Evolutionary conservation across 345 rosid species (phyloP).

Genomic region (Toxicodendron radicans): DNA sequence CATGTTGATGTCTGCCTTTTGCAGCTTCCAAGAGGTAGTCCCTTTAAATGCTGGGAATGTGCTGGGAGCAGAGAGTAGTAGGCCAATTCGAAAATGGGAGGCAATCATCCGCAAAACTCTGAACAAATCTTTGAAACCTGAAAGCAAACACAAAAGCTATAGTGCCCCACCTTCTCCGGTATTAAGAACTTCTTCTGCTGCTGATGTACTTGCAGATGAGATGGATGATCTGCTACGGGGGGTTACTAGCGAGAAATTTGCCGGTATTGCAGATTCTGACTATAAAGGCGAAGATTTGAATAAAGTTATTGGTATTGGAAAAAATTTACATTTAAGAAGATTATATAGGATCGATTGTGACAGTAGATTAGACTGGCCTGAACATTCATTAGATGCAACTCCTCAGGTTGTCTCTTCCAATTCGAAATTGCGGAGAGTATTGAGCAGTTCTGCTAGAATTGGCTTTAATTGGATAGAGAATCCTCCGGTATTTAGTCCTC

Average conservation of each 20-base stretch:
- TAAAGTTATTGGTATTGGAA: conserved; percentile 31
- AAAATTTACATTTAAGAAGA: conserved; percentile 42
- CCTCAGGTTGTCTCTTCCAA: conserved; percentile 61
- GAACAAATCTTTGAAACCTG: conserved; percentile 59
- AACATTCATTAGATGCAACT: conserved; percentile 65
- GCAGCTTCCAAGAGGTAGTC: conserved; percentile 97
- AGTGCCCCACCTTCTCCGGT: conserved; percentile 95
- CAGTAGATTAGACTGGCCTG: conserved; percentile 79
- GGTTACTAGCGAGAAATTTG: conserved; percentile 37
- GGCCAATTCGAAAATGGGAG: conserved; percentile 94
- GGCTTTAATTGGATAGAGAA: conserved; percentile 50
- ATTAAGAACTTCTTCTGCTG: conserved; percentile 68
- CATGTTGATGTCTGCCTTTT: conserved; percentile 1
- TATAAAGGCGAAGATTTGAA: conserved; percentile 25
- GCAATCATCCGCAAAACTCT: conserved; percentile 82
- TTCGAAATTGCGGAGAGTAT: conserved; percentile 63
- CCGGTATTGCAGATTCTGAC: conserved; percentile 25
- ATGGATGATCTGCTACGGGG: conserved; percentile 47
- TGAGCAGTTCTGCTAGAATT: conserved; percentile 70
- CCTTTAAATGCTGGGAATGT: conserved; percentile 96
- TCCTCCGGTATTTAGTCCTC: conserved; percentile 35
- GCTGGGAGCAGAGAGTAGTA: conserved; percentile 84
- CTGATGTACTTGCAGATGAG: conserved; percentile 62
- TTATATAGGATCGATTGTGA: conserved; percentile 41
- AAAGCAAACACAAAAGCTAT: conserved; percentile 57